A percentile compares a stretch with the other conserved stretches of the same genome.
These are phyloP conservation scores for Raffaelea albimanens DNA, from an alignment of 2,329 filamentous ascomycete species.

Conservation along the genomic window DNA sequence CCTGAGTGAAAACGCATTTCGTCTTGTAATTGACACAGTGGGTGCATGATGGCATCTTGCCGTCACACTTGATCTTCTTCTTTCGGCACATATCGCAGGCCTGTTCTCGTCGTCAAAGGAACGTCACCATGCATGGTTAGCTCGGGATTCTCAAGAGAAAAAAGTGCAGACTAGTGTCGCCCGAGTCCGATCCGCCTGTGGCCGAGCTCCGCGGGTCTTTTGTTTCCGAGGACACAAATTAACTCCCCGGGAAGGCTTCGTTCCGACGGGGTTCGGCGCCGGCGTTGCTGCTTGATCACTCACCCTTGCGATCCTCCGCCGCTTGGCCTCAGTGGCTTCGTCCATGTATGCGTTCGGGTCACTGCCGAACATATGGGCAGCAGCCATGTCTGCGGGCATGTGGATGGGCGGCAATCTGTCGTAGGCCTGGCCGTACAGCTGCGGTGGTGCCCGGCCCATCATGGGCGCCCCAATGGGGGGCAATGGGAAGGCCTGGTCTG, in stretches of 20 bases:
- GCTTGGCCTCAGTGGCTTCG: slow-evolving; percentile 73
- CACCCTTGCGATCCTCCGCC: slow-evolving; percentile 80
- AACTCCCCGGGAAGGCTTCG: too few relatives aligned
- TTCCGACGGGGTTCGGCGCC: too few relatives aligned
- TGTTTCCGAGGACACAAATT: too few relatives aligned
- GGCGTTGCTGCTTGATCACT: too few relatives aligned
- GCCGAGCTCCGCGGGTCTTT: too few relatives aligned
- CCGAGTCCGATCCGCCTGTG: too few relatives aligned
- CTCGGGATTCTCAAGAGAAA: too few relatives aligned
- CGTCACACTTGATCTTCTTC: slow-evolving; percentile 97
- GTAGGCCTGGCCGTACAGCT: slow-evolving; percentile 61
- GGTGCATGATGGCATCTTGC: slow-evolving; percentile 86
- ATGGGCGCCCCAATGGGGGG: slow-evolving; percentile 44
- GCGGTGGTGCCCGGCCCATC: slow-evolving; percentile 58
- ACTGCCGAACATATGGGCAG: slow-evolving; percentile 43
- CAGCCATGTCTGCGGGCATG: slow-evolving; percentile 45
- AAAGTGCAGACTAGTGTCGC: too few relatives aligned
- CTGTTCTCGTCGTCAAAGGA: slow-evolving; percentile 38
- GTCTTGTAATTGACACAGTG: slow-evolving; percentile 98
- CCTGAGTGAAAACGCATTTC: slow-evolving; percentile 92
- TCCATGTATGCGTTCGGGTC: slow-evolving; percentile 48
- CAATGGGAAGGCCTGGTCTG: slow-evolving; percentile 45
- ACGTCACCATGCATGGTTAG: too few relatives aligned
- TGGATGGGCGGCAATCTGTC: slow-evolving; percentile 48
- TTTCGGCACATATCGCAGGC: slow-evolving; percentile 96